Conservation (phyloP, 139 green algal species). For the Volvox reticuliferus region DNA sequence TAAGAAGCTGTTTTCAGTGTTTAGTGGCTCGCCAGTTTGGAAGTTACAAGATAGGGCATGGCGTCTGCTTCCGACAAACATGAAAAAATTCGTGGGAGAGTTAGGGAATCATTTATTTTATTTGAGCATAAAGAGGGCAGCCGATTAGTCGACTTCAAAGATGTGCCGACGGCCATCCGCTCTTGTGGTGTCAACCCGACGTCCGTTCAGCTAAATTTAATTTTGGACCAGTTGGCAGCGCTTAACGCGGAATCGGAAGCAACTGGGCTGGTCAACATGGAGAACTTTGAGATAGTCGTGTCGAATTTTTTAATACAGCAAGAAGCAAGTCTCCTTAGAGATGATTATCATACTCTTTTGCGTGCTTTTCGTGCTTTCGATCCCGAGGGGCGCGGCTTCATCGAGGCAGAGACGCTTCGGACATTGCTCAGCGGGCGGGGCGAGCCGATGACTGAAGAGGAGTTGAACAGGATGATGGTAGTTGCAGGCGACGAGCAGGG, state of each 20-base stretch:
- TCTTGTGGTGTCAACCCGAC: constrained; percentile 69
- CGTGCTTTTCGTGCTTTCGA: constrained; percentile 71
- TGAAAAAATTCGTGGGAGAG: constrained; percentile 20
- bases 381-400: constrained; percentile 65
- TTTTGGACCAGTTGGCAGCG: constrained; percentile 57
- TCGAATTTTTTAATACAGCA: constrained; percentile 47
- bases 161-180: constrained; percentile 61
- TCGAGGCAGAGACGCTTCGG: constrained; percentile 60
- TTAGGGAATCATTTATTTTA: constrained; percentile 61
- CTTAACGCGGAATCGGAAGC: constrained; percentile 39
- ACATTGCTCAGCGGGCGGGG: constrained; percentile 53
- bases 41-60: too few species aligned
- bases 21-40: too few species aligned
- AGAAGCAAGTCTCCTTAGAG: constrained; percentile 46
- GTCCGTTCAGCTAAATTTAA: constrained; percentile 41
- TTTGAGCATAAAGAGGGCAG: constrained; percentile 77
- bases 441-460: constrained; percentile 59
- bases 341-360: constrained; percentile 70
- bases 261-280: constrained; percentile 24
- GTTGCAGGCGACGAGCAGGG: constrained; percentile 53
- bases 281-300: constrained; percentile 59
- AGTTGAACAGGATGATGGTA: constrained; percentile 64
- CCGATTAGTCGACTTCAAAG: constrained; percentile 66
- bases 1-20: too few species aligned
- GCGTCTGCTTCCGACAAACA: not conserved